Evolutionary conservation across 257 asterid species (phyloP), one percentile per base, ranked within the genome.

Genomic region (Solanum ahanhuiri): DNA sequence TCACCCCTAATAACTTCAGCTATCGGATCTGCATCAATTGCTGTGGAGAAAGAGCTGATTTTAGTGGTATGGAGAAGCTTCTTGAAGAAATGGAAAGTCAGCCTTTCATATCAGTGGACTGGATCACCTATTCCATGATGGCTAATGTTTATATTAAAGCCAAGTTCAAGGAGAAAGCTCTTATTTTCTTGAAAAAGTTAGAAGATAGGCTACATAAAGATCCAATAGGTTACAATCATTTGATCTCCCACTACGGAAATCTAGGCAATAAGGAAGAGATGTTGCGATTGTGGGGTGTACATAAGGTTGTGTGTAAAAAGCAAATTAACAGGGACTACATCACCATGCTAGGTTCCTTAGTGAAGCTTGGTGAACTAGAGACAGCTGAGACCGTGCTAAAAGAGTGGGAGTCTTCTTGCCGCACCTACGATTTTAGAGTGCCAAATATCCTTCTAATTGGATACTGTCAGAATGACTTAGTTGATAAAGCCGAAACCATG

Each of bases 241-340:
- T 93, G 90, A 92, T 93, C 66, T 92, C 96, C 12, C 93, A 90
- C 35, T 91, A 92, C 20, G 91, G 90, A 2, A 92, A 89, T 83
- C 88, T 93, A 1, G 94, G 93, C 30, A 85, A 89, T 85, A 88
- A 84, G 45, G 90, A 90, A 37, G 94, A 91, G 87, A 90, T 93
- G 87, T 89, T 87, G 90, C 89, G 96, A 84, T 57, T 92, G 85
- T 93, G 96, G 96, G 90, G 41, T 82, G 83, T 90, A 87, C 94
- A 92, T n/a, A 91, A 92, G 86, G 9, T 86, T 25, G 88, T 58
- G 9, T 92, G 93, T 86, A 93, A 89, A 70, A 92, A 93, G 92
- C 95, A 92, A 73, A 89, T 91, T 77, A 93, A 93, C 85, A 60
- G 91, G 86, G 96, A 92, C 60, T 93, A 93, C 85, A 92, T 92